Conservation (phyloP, 768 basidiomycete genomes). For the Naematelia encephala region DNA sequence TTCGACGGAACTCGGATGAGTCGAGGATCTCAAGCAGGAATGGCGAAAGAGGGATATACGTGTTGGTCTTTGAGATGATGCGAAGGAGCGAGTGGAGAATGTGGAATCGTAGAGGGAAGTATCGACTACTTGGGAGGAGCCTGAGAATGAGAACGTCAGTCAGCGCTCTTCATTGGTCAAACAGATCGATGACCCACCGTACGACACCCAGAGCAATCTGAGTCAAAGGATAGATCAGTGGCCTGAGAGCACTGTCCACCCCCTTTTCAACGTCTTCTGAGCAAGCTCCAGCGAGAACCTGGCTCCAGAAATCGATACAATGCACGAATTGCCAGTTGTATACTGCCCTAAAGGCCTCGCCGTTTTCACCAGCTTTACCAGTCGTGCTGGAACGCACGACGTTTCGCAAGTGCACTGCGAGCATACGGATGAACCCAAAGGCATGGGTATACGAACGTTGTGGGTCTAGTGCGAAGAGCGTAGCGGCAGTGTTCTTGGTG, state of each 20-base stretch:
- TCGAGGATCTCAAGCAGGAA: conserved; percentile 82
- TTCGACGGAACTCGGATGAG: conserved; percentile 62
- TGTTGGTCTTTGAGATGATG: conserved; percentile 74
- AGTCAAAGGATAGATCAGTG: conserved; percentile 91
- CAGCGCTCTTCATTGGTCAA: background rate
- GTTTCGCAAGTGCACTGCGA: conserved; percentile 81
- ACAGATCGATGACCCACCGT: conserved; percentile 61
- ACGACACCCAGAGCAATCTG: conserved; percentile 91
- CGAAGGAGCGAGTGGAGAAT: conserved; percentile 82
- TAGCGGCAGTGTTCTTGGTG: conserved; percentile 96
- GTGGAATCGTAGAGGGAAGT: conserved; percentile 92
- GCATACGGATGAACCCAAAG: conserved; percentile 90
- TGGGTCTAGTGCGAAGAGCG: conserved; percentile 72
- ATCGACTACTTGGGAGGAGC: conserved; percentile 82
- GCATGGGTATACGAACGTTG: conserved; percentile 73
- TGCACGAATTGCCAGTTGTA: conserved; percentile 99
- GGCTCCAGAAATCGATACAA: conserved; percentile 91
- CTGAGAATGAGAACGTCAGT: conserved; percentile 54
- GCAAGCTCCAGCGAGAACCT: conserved; percentile 79
- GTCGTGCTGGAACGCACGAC: conserved; percentile 38
- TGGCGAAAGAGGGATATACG: conserved; percentile 81
- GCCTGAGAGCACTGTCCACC: conserved; percentile 71
- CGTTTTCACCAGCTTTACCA: conserved; percentile 26
- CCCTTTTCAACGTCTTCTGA: conserved; percentile 59
- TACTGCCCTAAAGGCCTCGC: conserved; percentile 90